Base-by-base conservation (phyloP, 352 stramenopile species). In the Globisporangium barbulae region DNA sequence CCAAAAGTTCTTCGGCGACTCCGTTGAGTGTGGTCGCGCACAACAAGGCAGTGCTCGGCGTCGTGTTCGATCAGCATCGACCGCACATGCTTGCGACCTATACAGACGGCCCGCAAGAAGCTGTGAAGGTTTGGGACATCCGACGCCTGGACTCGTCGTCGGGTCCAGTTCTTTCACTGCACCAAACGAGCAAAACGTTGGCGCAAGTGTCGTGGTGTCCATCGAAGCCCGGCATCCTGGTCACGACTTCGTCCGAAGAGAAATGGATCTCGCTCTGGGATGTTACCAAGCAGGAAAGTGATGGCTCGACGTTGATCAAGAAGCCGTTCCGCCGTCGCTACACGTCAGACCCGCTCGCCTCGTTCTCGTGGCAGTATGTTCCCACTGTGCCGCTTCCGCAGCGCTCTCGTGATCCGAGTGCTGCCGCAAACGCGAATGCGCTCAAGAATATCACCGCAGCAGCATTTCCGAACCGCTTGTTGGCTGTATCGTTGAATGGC, bases 121-220 rank as follows among this genome's bases (percentile, higher is more conserved):
- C 81, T 5, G 76, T 96, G 21, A 94, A 94, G 65, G 81, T 96
- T 7, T 96, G 87, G 87, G 87, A 96, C 69, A 90, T 96, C 53
- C 87, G 87, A 5, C 85, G 88, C 47, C 60, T 96, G n/a, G 79
- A 92, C 58, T 76, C 77, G 6, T 83, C 81, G 7, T 71, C 74
- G 0, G 82, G 84, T 0, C 80, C 87, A 13, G 53, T 96, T 9
- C 63, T 91, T n/a, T 84, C 85, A 17, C 67, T 96, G 12, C 83
- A 93, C 28, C 82, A 82, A 33, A 79, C 74, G 0, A 90, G 80
- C 64, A 92, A 92, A 56, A 87, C 73, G 44, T 72, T 96, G 9
- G 66, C 82, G 12, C 85, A 94, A 45, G 83, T 96, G 41, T 78
- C 84, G 49, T 96, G 87, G 87, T 94, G 85, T 62, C 87, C 87